phyloP scores from a whole-genome alignment of 805 yeast genomes.

The Lachancea fermentati region DNA sequence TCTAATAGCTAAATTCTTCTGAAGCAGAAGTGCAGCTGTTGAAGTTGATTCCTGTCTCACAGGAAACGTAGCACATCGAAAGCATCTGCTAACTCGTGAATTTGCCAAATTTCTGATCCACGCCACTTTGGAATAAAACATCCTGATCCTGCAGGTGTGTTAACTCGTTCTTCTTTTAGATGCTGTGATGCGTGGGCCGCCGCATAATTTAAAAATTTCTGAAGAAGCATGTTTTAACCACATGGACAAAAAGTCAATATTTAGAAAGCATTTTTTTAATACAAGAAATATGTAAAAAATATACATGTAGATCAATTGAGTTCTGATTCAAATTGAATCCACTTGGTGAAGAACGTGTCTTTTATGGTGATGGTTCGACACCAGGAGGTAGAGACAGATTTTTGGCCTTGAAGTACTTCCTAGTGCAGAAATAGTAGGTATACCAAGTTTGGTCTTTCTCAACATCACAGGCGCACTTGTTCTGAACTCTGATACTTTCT shows the following conservation, averaged over 20 bases:
- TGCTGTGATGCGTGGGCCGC: neutral
- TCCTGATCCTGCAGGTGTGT: neutral
- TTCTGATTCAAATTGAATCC: too few relatives aligned
- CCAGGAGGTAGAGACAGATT: constrained; percentile 19
- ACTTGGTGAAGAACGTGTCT: neutral
- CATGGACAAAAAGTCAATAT: neutral
- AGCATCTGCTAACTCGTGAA: neutral
- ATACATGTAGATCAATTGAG: too few relatives aligned
- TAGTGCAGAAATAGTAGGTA: constrained; percentile 62
- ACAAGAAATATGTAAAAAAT: too few relatives aligned
- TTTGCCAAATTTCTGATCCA: neutral
- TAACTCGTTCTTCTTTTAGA: neutral
- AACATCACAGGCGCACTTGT: constrained; percentile 61
- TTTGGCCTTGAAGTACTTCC: constrained; percentile 44
- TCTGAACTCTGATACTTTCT: constrained; percentile 44
- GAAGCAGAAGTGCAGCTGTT: constrained; percentile 31
- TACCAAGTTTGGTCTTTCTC: constrained; percentile 62
- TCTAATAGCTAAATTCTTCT: constrained; percentile 36
- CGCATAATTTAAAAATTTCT: too few relatives aligned
- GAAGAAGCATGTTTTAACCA: too few relatives aligned
- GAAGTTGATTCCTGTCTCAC: constrained; percentile 4
- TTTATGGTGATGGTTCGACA: constrained; percentile 2
- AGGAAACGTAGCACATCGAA: neutral
- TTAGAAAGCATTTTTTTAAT: too few relatives aligned
- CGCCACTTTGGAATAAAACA: neutral